phyloP scores from a whole-genome alignment of 202 grass and related monocot species.

The Sporobolus alterniflorus region DNA sequence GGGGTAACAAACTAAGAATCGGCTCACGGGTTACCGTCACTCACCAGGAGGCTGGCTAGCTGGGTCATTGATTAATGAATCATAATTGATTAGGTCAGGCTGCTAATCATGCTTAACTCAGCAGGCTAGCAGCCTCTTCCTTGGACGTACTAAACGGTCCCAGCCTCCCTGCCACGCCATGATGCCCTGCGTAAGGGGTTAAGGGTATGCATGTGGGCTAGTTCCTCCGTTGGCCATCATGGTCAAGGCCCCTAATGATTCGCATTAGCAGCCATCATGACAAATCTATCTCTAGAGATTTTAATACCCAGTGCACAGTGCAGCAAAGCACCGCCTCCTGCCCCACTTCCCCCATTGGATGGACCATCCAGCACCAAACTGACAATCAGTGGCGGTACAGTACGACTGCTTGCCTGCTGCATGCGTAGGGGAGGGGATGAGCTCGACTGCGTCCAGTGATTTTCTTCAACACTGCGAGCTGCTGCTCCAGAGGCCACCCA shows the following conservation, averaged over 20 bases:
- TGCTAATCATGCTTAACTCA: constrained; percentile 31
- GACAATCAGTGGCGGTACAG: constrained; percentile 23
- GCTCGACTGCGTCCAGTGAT: constrained; percentile 32
- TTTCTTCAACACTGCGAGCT: constrained; percentile 42
- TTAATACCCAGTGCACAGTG: not conserved
- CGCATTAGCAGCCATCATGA: constrained; percentile 39
- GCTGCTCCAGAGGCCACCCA: not conserved
- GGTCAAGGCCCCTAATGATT: constrained; percentile 48
- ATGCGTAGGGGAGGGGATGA: constrained; percentile 11
- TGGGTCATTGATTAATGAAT: constrained; percentile 8
- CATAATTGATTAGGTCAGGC: constrained; percentile 26
- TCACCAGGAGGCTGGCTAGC: not conserved
- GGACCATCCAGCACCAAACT: constrained; percentile 33
- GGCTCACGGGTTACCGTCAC: not conserved
- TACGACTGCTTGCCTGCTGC: not conserved
- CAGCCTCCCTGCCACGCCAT: constrained; percentile 21
- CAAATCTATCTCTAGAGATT: not conserved
- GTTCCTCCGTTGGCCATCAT: constrained; percentile 34
- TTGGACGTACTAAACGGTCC: constrained; percentile 27
- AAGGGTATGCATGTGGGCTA: constrained; percentile 46
- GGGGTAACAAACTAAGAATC: not conserved
- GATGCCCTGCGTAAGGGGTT: constrained; percentile 21
- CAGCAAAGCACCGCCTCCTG: not conserved
- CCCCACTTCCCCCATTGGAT: not conserved
- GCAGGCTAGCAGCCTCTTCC: constrained; percentile 1